A percentile compares a stretch with the other conserved stretches of the same genome.
Conservation (phyloP, 176 grass and related monocot genomes). For the Themeda triandra region DNA sequence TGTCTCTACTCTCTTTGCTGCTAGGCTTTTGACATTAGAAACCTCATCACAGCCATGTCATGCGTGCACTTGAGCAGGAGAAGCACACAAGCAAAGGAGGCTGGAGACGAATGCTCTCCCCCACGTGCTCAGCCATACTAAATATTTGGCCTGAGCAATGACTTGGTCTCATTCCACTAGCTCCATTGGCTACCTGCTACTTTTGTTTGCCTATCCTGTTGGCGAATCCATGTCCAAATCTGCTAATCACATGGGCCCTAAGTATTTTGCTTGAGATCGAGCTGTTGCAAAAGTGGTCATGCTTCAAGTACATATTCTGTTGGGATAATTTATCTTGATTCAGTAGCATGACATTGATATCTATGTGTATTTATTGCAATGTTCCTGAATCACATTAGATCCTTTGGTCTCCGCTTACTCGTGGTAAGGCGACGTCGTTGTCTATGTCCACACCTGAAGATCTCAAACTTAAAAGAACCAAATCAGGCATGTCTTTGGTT, state of each 20-base stretch:
- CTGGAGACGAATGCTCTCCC: neutral
- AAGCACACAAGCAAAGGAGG: neutral
- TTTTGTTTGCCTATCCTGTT: neutral
- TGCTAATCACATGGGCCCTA: neutral
- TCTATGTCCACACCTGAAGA: conserved; percentile 30
- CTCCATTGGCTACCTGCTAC: neutral
- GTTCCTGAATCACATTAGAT: conserved; percentile 16
- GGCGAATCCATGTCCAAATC: neutral
- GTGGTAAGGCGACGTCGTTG: neutral
- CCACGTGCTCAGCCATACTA: too few species aligned
- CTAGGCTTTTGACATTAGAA: neutral
- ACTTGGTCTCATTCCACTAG: neutral
- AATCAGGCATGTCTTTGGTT: conserved; percentile 36
- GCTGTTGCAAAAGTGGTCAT: neutral
- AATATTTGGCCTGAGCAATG: too few species aligned
- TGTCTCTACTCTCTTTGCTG: neutral
- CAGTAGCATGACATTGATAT: neutral
- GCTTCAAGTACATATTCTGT: neutral
- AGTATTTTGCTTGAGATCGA: neutral
- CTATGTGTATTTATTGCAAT: conserved; percentile 22
- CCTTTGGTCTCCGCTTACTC: conserved; percentile 1
- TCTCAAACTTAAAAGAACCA: conserved; percentile 35
- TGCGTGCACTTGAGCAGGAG: neutral
- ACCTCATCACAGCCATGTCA: neutral
- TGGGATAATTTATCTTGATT: neutral